A percentile compares a stretch with the other conserved stretches of the same genome.
These are phyloP conservation scores for Senna siamea DNA, from an alignment of 306 rosid genomes.

Conservation along the genomic window DNA sequence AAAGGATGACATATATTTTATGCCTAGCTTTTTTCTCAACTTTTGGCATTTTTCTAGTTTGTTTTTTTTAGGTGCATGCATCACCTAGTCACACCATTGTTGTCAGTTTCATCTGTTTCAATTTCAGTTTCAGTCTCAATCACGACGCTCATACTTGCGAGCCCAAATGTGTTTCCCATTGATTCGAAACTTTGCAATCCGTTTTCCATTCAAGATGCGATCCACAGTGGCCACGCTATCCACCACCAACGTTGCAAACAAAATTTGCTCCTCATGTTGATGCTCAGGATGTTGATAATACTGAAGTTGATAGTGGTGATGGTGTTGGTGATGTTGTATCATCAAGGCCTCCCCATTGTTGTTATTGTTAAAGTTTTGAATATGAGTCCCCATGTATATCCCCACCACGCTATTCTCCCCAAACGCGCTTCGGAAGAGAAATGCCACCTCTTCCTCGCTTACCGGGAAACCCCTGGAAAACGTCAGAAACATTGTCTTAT, in stretches of 20 bases:
- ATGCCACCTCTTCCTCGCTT: not conserved
- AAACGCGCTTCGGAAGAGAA: not conserved
- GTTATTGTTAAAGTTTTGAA: no score
- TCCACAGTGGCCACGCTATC: constrained; percentile 39
- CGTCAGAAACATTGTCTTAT: constrained; percentile 7
- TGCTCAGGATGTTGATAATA: no score
- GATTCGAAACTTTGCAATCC: constrained; percentile 46
- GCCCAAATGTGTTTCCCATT: constrained; percentile 68
- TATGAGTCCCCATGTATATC: not conserved
- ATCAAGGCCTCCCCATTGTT: no score
- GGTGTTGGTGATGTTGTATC: no score
- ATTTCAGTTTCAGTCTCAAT: no score
- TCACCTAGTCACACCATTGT: not conserved
- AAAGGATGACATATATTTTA: not conserved
- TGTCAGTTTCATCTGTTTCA: no score
- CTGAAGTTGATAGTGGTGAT: no score
- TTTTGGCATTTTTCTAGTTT: not conserved
- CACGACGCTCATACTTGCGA: constrained; percentile 47
- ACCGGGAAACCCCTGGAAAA: constrained; percentile 3
- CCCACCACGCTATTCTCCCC: not conserved
- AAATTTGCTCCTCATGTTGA: constrained; percentile 32
- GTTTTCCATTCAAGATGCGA: constrained; percentile 41
- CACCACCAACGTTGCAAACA: constrained; percentile 55
- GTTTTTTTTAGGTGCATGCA: not conserved
- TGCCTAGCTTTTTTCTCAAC: not conserved